phyloP scores from a whole-genome alignment of 2,329 filamentous ascomycete genomes.

The Aspergillus ruber region DNA sequence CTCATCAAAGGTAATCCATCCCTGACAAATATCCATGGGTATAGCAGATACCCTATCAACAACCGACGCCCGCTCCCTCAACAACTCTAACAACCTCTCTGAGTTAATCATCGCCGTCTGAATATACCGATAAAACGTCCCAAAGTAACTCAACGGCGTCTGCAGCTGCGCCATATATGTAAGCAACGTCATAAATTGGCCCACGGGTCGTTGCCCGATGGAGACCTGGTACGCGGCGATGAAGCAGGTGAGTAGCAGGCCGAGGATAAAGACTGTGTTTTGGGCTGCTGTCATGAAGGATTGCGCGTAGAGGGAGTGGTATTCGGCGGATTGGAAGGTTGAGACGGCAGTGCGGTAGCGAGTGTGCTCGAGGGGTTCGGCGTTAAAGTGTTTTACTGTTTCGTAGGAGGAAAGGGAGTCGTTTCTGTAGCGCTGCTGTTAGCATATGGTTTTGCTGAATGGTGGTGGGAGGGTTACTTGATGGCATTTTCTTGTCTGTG shows the following conservation, averaged over 20 bases:
- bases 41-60: conserved; percentile 65
- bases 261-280: conserved; percentile 71
- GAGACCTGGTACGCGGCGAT: conserved; percentile 73
- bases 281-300: conserved; percentile 76
- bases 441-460: not conserved
- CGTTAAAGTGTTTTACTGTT: conserved; percentile 87
- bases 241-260: conserved; percentile 64
- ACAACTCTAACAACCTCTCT: conserved; percentile 87
- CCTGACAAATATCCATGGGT: conserved; percentile 61
- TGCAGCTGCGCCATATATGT: conserved; percentile 82
- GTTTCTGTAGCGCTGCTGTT: conserved; percentile 47
- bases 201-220: conserved; percentile 57
- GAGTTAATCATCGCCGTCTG: conserved; percentile 97
- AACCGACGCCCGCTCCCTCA: conserved; percentile 92
- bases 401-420: conserved; percentile 99
- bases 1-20: conserved; percentile 78
- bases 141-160: conserved; percentile 77
- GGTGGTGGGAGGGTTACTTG: conserved; percentile 49
- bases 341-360: conserved; percentile 65
- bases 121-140: conserved; percentile 91
- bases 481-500: conserved; percentile 93
- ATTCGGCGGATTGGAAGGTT: conserved; percentile 67
- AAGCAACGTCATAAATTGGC: conserved; percentile 66
- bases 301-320: conserved; percentile 68
- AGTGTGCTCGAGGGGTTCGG: conserved; percentile 69